These are phyloP conservation scores for Bryum argenteum DNA, from an alignment of 225 moss, liverwort and hornwort genomes.

Conservation along the genomic window DNA sequence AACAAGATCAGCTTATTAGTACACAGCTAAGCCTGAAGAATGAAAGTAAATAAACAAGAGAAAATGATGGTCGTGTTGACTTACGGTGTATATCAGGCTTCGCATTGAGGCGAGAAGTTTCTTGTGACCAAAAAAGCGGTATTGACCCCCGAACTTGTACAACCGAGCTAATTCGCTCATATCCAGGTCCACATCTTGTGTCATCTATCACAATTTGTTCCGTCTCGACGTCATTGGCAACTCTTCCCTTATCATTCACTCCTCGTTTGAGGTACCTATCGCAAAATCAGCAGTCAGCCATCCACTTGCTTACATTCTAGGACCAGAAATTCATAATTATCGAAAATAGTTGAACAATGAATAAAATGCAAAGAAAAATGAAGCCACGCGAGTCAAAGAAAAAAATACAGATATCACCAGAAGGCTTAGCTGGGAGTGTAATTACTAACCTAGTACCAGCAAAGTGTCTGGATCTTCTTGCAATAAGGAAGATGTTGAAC, in stretches of 20 bases:
- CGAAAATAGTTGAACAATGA: neutral
- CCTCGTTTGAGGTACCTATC: constrained; percentile 95
- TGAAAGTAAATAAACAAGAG: neutral
- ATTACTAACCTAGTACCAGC: constrained; percentile 77
- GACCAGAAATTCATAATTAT: neutral
- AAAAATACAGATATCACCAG: constrained; percentile 3
- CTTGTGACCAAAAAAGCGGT: constrained; percentile 96
- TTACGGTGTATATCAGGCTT: constrained; percentile 91
- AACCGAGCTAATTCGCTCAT: constrained; percentile 89
- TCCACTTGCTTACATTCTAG: neutral
- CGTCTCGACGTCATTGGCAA: constrained; percentile 98
- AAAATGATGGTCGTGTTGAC: constrained; percentile 28
- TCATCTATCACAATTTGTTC: constrained; percentile 94
- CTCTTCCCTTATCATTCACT: constrained; percentile 89
- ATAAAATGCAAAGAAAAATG: neutral
- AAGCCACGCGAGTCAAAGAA: too few species aligned
- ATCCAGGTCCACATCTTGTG: constrained; percentile 74
- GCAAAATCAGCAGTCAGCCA: constrained; percentile 30
- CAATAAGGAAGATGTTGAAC: constrained; percentile 79
- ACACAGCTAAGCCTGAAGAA: constrained; percentile 12
- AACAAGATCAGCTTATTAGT: constrained; percentile 17
- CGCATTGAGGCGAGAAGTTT: constrained; percentile 79
- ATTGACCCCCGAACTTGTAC: constrained; percentile 96
- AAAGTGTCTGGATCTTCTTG: constrained; percentile 86
- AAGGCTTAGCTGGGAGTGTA: constrained; percentile 10